Base-by-base conservation (phyloP, 192 early-diverging fungal genomes). In the Gonapodya sp. region DNA sequence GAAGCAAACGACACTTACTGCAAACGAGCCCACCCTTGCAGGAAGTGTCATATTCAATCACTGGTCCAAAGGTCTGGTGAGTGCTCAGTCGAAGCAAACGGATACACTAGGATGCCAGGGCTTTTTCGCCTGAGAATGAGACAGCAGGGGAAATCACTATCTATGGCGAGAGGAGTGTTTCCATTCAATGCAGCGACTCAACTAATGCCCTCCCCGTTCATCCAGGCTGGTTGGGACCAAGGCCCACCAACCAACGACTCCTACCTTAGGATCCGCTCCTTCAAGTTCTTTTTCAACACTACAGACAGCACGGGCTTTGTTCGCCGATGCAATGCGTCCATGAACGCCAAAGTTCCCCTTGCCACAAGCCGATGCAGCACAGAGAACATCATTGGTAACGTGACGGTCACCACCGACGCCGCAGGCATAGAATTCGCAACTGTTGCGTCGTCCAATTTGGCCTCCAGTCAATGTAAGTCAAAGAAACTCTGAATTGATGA, bases 161-260 rank as follows among this genome's bases (percentile, higher is more conserved):
- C n/a, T n/a, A n/a, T n/a, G n/a, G n/a, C n/a, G n/a, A n/a, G n/a
- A n/a, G n/a, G 46, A 64, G 46, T 64, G 46, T 16, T 24, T 24
- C 46, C 24, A 8, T 64, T 64, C 46, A 64, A 64, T 64, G n/a
- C n/a, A 8, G 46, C 46, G 24, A 64, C 46, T 64, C 46, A 64
- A 8, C 46, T 16, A 16, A 24, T 24, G 24, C 46, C 24, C 46
- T 8, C 24, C 46, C 46, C 46, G 8, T 64, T 64, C 24, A n/a
- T n/a, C n/a, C 46, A 64, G 46, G 46, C 8, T 16, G 46, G 46
- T 16, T 64, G 46, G 46, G 46, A 64, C 46, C 46, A 64, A 64
- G 46, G 46, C 24, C 46, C 46, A 64, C 46, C 46, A 64, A 64
- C 46, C 46, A 64, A 64, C 46, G 46, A 64, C 46, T 64, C 46